Base-by-base conservation (phyloP, 805 yeast species). In the Schwanniomyces occidentalis region DNA sequence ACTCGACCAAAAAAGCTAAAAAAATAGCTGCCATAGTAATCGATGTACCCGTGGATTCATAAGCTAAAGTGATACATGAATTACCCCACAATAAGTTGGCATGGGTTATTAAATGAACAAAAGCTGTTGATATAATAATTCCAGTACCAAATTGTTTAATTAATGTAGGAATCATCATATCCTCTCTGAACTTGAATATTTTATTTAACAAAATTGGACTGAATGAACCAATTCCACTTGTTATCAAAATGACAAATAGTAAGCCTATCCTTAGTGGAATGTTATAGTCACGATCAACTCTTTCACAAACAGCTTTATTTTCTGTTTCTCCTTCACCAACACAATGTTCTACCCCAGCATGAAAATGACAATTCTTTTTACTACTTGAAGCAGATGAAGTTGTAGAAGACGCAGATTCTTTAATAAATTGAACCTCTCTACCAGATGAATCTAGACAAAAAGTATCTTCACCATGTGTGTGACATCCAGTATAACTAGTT, bases 321-420 rank as follows among this genome's bases (percentile, higher is more conserved):
- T 35, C 40, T 13, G 40, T 33, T 21, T 32, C 38, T 9, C 25
- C 48, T 8, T 25, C 35, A 9, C 38, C 38, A 1, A 36, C 51
- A 37, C 63, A 57, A 42, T 57, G 63, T 34, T 57, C 63, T 6
- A 57, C 61, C 1, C 63, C 63, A n/a, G 58, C 63, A 33, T 57
- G 61, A 43, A 53, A 57, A 35, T 57, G 63, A 31, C 63, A 57
- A 19, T 55, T 44, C 34, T 8, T 12, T 7, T 34, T 30, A 22
- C 22, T 12, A 22, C 21, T 30, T 3, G 36, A 42, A 9, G 28
- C 16, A 6, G 31, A 10, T 6, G 35, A 14, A 17, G 33, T 23
- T 18, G 30, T 21, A 15, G 29, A n/a, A 9, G 30, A 10, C 3
- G 24, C 34, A 5, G 29, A 25, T 1, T 26, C 37, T 14, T 35